Evolutionary conservation across 1,139 yeast genomes (phyloP), one percentile per base, ranked within the genome.

Genomic region (Taphrina wiesneri): DNA sequence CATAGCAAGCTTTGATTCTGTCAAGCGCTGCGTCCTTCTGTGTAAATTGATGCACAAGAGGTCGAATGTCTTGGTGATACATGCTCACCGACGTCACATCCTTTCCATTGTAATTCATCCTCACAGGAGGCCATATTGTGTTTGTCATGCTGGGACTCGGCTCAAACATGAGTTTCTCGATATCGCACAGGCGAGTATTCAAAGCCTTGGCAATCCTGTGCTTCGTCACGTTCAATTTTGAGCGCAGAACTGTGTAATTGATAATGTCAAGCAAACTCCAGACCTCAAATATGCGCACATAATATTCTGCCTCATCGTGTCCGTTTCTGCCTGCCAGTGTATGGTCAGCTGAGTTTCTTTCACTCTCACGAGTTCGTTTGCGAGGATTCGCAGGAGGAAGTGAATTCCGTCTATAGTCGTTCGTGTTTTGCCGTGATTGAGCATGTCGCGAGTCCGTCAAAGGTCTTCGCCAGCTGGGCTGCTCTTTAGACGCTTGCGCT

Each of bases 241-340:
- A 9, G 6, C 49, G 49, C 13, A 45, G 49, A n/a, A 45, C 49
- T 5, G 28, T 23, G 28, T 9, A 45, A 45, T 45, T 45, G 25
- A 45, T 45, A 13, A 45, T 45, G 11, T 45, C 49, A 23, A 45
- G 49, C 49, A 45, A 28, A n/a, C 21, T 45, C 49, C 49, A 45
- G 7, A 45, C 49, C 28, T 45, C 49, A 13, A 45, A 21, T 15
- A 45, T 45, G 1, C 49, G 25, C 11, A 45, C 28, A n/a, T 45
- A 45, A 21, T 11, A 11, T n/a, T 21, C 11, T 39, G 43, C 1
- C 7, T 45, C 28, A 9, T 17, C 21, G 49, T 17, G 2, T 0
- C 28, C 49, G n/a, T 7, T 21, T n/a, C 43, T 39, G 43, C 19
- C 17, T 6, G 43, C 7, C 19, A n/a, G 13, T 39, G 43, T n/a